These are phyloP conservation scores for Colletotrichum sp. DNA, from an alignment of 2,329 filamentous ascomycete species.

Conservation along the genomic window DNA sequence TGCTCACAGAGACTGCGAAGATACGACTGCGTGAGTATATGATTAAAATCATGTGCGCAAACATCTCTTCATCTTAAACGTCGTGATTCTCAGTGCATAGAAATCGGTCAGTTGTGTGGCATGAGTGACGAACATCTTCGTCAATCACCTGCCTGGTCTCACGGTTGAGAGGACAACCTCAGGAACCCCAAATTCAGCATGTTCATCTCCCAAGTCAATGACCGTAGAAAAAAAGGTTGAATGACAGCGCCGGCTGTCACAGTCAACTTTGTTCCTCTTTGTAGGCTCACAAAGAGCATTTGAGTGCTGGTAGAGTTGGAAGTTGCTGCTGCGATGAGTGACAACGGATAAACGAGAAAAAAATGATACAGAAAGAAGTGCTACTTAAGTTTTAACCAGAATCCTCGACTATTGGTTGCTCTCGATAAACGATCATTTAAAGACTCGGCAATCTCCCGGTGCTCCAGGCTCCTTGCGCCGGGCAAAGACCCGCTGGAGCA, in stretches of 20 bases:
- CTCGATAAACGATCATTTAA: neutral
- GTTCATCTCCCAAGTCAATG: neutral
- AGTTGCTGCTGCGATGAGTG: neutral
- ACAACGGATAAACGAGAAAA: rapidly evolving
- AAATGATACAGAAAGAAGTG: no score
- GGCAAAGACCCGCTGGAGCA: neutral
- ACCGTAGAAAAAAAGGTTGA: neutral
- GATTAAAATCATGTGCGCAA: neutral
- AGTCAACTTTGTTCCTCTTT: neutral
- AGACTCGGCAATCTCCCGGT: neutral
- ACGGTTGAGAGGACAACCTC: neutral
- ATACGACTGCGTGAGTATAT: neutral
- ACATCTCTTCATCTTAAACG: neutral
- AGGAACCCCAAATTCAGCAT: neutral
- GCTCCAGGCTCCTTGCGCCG: neutral
- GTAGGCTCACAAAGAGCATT: neutral
- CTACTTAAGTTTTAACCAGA: neutral
- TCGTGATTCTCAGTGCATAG: neutral
- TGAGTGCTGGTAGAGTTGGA: neutral
- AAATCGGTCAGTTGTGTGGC: neutral
- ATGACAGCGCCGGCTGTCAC: neutral
- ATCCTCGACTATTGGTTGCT: neutral
- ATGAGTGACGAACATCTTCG: neutral
- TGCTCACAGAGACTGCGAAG: neutral
- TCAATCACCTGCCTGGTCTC: neutral